Evolutionary conservation across 495 filamentous ascomycete genomes (phyloP), one percentile per base, ranked within the genome.

Genomic region (Bryoglossum gracile): DNA sequence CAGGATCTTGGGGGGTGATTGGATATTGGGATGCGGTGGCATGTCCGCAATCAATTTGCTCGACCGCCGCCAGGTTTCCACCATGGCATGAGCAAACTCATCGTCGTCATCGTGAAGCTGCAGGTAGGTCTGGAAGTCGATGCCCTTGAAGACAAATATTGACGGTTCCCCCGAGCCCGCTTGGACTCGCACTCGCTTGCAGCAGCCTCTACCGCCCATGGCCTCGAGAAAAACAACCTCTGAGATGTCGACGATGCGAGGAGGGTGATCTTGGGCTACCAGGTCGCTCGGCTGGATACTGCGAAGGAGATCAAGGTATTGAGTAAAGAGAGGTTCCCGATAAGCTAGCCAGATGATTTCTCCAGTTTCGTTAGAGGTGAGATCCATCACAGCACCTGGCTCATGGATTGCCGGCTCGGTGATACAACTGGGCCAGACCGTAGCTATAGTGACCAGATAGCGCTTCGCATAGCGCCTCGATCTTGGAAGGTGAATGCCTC

Each of bases 131-230:
- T 21, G 10, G 19, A 48, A 48, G 19, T 48, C 30, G 30, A 48
- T 39, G 10, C 44, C 30, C 23, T 48, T 48, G 30, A 48, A 48
- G 3, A 48, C 30, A 42, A 28, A 39, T 16, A 22, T 4, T 16
- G 34, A 46, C 43, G 23, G 43, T 11, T n/a, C n/a, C n/a, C n/a
- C n/a, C n/a, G 26, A 13, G 46, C 23, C 46, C 35, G 19, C n/a
- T 23, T n/a, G 46, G 35, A 18, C 18, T 22, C 23, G 23, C n/a
- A 49, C 35, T 14, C n/a, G 46, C n/a, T n/a, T 49, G 28, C 16
- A 22, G 28, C 19, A 49, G 46, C 46, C 46, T 49, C 46, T 49
- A 16, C 46, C 36, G 35, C 46, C 46, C 14, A 49, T 34, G 35
- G 24, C n/a, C 34, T 42, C 22, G 28, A 14, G 6, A 42, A 4